Evolutionary conservation across 371 early-diverging fungal species (phyloP).

Genomic region (Nematocida major): DNA sequence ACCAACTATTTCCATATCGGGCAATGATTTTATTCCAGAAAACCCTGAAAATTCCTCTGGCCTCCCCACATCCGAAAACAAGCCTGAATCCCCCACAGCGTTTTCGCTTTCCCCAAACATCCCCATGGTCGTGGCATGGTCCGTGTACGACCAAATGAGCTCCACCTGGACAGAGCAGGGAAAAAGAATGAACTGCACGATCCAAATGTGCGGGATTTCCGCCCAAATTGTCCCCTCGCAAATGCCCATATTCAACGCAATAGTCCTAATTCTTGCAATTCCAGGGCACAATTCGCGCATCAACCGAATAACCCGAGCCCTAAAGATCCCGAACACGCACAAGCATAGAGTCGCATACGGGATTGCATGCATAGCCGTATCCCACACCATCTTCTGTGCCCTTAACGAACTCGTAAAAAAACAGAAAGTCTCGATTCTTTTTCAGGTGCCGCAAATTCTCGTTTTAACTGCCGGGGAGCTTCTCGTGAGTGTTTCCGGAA

Average conservation of each 20-base stretch:
- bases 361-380: conserved; percentile 50
- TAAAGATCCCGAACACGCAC: conserved; percentile 59
- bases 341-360: conserved; percentile 65
- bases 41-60: too few relatives aligned
- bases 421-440: conserved; percentile 57
- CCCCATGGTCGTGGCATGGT: conserved; percentile 64
- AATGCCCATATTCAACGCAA: conserved; percentile 65
- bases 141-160: conserved; percentile 65
- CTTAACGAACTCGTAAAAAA: conserved; percentile 59
- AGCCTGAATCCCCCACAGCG: too few relatives aligned
- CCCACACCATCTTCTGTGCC: conserved; percentile 56
- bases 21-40: too few relatives aligned
- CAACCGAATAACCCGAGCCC: conserved; percentile 64
- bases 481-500: conserved; percentile 68
- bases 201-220: conserved; percentile 1
- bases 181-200: conserved; percentile 53
- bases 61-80: too few relatives aligned
- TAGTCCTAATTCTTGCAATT: conserved; percentile 67
- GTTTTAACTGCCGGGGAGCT: conserved; percentile 68
- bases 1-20: background rate
- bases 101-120: too few relatives aligned
- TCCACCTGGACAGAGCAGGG: conserved; percentile 66
- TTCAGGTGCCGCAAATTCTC: conserved; percentile 69
- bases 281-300: conserved; percentile 66
- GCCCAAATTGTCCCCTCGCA: conserved; percentile 57